phyloP scores from a whole-genome alignment of 2,329 filamentous ascomycete genomes.

The Dichotomopilus funicola region DNA sequence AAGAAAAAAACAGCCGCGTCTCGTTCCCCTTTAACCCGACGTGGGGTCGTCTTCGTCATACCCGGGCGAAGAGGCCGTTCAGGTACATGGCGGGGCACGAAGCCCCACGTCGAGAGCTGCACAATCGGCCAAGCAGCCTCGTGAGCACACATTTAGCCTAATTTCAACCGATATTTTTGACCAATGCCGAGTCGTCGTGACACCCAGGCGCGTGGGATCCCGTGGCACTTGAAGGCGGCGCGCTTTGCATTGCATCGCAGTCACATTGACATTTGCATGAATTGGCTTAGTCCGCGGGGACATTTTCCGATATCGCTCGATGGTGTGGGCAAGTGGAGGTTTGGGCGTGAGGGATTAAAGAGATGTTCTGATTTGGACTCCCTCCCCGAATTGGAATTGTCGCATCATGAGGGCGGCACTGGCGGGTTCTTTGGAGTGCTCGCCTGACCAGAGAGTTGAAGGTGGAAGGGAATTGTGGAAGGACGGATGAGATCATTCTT shows the following conservation, averaged over 20 bases:
- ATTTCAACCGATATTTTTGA: slow-evolving; percentile 6
- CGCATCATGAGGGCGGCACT: too few relatives aligned
- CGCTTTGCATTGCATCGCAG: neutral
- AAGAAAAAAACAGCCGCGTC: neutral
- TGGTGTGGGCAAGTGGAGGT: neutral
- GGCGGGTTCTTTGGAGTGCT: too few relatives aligned
- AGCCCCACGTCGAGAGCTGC: slow-evolving; percentile 4
- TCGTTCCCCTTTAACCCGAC: slow-evolving; percentile 1
- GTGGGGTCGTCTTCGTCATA: slow-evolving; percentile 16
- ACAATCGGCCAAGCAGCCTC: slow-evolving; percentile 13
- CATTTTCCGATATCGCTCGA: slow-evolving; percentile 9
- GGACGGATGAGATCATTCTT: too few relatives aligned
- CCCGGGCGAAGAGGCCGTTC: neutral
- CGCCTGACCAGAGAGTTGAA: too few relatives aligned
- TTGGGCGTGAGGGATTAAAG: neutral
- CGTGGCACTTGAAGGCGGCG: slow-evolving; percentile 1
- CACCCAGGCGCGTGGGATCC: slow-evolving; percentile 1
- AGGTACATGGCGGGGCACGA: slow-evolving; percentile 16
- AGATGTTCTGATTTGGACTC: neutral
- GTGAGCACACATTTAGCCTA: slow-evolving; percentile 21
- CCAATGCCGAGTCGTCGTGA: slow-evolving; percentile 15
- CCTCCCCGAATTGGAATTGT: too few relatives aligned
- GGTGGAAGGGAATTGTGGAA: too few relatives aligned
- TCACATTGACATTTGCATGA: too few relatives aligned
- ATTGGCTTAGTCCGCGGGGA: neutral